These are phyloP conservation scores for Euphrasia confusa DNA, from an alignment of 257 asterid species.

Conservation along the genomic window DNA sequence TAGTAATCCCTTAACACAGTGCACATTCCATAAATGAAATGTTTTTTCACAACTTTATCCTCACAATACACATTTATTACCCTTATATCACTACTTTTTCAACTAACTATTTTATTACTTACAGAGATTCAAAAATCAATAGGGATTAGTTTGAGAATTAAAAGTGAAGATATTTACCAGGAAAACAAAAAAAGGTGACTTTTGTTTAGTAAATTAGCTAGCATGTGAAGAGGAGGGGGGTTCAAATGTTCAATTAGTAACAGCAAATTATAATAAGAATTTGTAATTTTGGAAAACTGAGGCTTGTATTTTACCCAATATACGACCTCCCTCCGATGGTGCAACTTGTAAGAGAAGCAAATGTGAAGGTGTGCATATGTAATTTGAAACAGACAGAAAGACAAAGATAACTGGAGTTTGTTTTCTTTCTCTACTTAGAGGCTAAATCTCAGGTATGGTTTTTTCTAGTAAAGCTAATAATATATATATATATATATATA, in stretches of 20 bases:
- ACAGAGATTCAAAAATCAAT: no score
- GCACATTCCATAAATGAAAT: no score
- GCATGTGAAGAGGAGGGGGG: no score
- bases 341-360: slow-evolving; percentile 4
- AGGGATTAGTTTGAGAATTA: slow-evolving; percentile 1
- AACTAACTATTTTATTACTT: no score
- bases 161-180: background rate
- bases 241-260: no score
- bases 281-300: background rate
- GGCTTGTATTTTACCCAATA: background rate
- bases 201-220: no score
- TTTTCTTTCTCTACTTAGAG: background rate
- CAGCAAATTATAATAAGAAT: no score
- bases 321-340: background rate
- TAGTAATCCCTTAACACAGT: no score
- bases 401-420: background rate
- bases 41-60: no score
- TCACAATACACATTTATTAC: no score
- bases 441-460: background rate
- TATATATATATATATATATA: background rate
- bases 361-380: background rate
- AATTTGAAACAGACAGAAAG: background rate
- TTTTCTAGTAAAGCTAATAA: background rate
- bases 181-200: no score
- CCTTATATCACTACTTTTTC: no score